These are phyloP conservation scores for Lantana camara DNA, from an alignment of 257 asterid genomes.

Conservation along the genomic window DNA sequence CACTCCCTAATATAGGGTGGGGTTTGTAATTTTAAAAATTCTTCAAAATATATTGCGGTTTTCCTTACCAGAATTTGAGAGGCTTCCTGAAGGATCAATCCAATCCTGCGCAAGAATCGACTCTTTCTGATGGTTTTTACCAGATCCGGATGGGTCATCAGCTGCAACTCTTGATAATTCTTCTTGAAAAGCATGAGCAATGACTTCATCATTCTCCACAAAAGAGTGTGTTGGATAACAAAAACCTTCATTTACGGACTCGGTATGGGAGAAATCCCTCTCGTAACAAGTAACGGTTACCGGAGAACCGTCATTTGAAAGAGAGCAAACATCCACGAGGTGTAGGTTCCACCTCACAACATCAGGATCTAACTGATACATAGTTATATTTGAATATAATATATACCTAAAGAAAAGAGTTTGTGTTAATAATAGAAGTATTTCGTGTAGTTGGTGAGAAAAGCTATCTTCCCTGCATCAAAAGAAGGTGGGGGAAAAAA, in stretches of 20 bases:
- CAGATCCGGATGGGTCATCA: conserved; percentile 46
- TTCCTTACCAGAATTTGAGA: conserved; percentile 42
- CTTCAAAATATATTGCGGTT: neutral
- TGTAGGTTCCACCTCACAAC: conserved; percentile 83
- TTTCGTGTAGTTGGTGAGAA: neutral
- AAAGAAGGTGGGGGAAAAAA: no score
- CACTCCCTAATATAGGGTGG: no score
- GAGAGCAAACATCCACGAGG: conserved; percentile 71
- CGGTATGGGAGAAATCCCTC: conserved; percentile 56
- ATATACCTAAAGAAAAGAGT: conserved; percentile 19
- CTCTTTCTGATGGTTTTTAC: conserved; percentile 44
- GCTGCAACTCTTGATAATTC: conserved; percentile 59
- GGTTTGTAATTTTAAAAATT: no score
- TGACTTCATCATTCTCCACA: conserved; percentile 65
- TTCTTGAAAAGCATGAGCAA: conserved; percentile 77
- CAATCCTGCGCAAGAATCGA: conserved; percentile 62
- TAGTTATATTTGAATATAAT: conserved; percentile 38
- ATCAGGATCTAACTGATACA: conserved; percentile 73
- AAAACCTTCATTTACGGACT: conserved; percentile 64
- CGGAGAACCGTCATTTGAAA: conserved; percentile 57
- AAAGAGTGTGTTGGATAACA: conserved; percentile 40
- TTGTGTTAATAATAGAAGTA: neutral
- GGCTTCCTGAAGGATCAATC: conserved; percentile 50
- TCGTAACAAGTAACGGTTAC: conserved; percentile 63
- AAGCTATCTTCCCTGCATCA: conserved; percentile 17